phyloP scores from a whole-genome alignment of 352 stramenopile species.

The Pythium utonaiense region DNA sequence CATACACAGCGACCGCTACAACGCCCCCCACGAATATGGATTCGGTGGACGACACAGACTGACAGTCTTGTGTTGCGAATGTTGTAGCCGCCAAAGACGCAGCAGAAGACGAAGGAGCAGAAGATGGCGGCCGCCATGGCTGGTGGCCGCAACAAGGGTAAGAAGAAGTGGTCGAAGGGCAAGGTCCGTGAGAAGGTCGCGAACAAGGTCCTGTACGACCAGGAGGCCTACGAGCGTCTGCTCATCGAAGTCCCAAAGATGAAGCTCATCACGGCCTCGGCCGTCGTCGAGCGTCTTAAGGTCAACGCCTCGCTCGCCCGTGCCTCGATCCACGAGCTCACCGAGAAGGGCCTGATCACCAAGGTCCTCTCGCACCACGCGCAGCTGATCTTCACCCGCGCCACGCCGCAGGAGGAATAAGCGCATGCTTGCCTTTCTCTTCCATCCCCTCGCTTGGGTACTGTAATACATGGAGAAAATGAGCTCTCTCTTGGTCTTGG shows the following conservation, averaged over 20 bases:
- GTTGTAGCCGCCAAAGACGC: slow-evolving; percentile 95
- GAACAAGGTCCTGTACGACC: slow-evolving; percentile 99
- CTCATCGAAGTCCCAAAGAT: slow-evolving; percentile 99
- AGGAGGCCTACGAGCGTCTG: slow-evolving; percentile 98
- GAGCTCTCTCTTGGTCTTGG: slow-evolving; percentile 17
- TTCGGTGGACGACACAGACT: no score
- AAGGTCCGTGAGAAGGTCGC: slow-evolving; percentile 99
- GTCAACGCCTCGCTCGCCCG: slow-evolving; percentile 97
- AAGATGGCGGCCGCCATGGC: slow-evolving; percentile 99
- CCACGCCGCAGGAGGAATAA: slow-evolving; percentile 79
- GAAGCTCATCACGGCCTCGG: slow-evolving; percentile 99
- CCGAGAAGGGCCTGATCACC: slow-evolving; percentile 95
- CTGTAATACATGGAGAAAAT: slow-evolving; percentile 33
- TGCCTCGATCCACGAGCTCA: slow-evolving; percentile 91
- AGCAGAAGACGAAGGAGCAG: slow-evolving; percentile 99
- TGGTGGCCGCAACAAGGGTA: slow-evolving; percentile 97
- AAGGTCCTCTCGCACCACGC: slow-evolving; percentile 93
- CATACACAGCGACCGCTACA: no score
- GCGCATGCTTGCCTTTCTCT: slow-evolving; percentile 6
- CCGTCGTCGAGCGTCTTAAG: slow-evolving; percentile 99
- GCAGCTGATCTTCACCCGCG: slow-evolving; percentile 99
- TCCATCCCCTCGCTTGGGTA: not conserved
- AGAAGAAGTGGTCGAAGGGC: slow-evolving; percentile 99
- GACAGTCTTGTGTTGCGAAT: slow-evolving; percentile 3
- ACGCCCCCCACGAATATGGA: no score